phyloP scores from a whole-genome alignment of 106 monocot species.

The Dioscorea zingiberensis region DNA sequence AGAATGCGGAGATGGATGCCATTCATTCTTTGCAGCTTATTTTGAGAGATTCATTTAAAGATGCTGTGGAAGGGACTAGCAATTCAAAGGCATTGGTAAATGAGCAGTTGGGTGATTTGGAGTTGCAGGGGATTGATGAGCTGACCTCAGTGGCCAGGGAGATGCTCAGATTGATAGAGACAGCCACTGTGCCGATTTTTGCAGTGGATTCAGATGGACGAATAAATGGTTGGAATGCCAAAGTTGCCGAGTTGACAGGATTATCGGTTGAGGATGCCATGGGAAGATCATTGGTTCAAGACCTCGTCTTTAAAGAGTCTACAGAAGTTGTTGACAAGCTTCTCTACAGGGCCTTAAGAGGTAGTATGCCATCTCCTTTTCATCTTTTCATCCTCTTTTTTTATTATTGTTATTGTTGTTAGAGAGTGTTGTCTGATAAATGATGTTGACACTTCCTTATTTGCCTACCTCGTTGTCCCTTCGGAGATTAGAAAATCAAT shows the following conservation, averaged over 20 bases:
- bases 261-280: conserved; percentile 77
- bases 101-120: conserved; percentile 46
- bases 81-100: conserved; percentile 49
- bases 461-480: no score
- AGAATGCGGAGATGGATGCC: conserved; percentile 97
- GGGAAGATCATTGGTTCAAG: conserved; percentile 81
- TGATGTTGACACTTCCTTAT: no score
- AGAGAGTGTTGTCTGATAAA: background rate
- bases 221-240: conserved; percentile 96
- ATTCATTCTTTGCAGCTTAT: conserved; percentile 95
- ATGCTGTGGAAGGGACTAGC: conserved; percentile 25
- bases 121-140: conserved; percentile 84
- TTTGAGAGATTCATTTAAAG: conserved; percentile 77
- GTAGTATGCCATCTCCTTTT: conserved; percentile 15
- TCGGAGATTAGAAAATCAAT: background rate
- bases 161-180: conserved; percentile 97
- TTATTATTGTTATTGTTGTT: background rate
- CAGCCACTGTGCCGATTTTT: conserved; percentile 86
- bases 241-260: conserved; percentile 74
- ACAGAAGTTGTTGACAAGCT: conserved; percentile 58
- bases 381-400: background rate
- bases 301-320: conserved; percentile 79
- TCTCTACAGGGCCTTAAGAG: conserved; percentile 57
- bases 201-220: conserved; percentile 68
- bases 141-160: conserved; percentile 86